Evolutionary conservation across 805 yeast species (phyloP), one percentile per base, ranked within the genome.

Genomic region (Wickerhamiella parazyma): DNA sequence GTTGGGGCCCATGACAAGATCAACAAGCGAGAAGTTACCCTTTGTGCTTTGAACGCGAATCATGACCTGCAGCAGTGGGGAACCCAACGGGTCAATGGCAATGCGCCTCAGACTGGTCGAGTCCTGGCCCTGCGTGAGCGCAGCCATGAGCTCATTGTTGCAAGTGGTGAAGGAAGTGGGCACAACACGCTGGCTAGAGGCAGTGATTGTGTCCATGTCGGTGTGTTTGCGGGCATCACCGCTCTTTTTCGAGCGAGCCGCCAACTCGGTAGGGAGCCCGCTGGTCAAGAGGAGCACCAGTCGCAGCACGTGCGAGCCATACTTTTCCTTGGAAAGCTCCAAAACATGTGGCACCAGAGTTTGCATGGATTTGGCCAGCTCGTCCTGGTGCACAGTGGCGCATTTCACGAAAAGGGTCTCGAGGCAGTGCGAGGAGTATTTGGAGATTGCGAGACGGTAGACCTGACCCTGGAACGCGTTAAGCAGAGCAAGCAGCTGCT

Each of bases 401-500:
- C 75, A 61, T 58, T 89, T 69, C 24, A 80, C 81, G 22, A 89
- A 61, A 29, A 86, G 67, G 0, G 97, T 83, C 60, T 89, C 97
- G 43, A 86, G 67, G 48, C 93, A 94, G 61, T 91, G 98, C 0
- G 96, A 87, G 1, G 95, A 77, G 57, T 85, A 89, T 58, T 87
- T 86, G 55, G 91, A 96, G 52, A 76, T 76, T 3, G 91, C 73
- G 50, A 87, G 67, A 17, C 78, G 74, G n/a, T 71, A 74, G 52
- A 83, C 80, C 50, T 80, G 80, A n/a, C 81, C 84, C 34, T 68
- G 68, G 55, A 86, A 81, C 1, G 78, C 73, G 47, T 69, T 70
- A 60, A 79, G 81, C 0, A 87, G 57, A 25, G 67, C 65, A 52
- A 77, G 76, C 47, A 85, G 61, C 58, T 85, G 93, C 10, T 62